These are phyloP conservation scores for Fusarium liriodendri DNA, from an alignment of 2,329 filamentous ascomycete species.

Conservation along the genomic window DNA sequence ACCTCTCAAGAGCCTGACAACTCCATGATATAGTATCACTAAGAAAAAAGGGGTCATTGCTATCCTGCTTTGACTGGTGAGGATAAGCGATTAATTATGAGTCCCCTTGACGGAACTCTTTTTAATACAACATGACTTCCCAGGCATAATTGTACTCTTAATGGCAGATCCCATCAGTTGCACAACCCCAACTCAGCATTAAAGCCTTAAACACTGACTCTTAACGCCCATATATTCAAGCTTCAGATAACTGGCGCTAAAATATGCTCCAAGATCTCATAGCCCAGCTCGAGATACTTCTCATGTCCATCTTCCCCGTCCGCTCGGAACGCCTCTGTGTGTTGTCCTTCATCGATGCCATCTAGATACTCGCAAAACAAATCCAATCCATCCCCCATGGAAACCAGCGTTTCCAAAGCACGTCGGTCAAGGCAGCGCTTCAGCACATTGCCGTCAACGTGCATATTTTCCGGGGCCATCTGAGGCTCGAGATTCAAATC, in stretches of 20 bases:
- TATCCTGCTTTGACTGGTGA: neutral
- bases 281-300: constrained; percentile 61
- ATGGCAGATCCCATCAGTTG: neutral
- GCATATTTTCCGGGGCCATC: constrained; percentile 62
- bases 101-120: neutral
- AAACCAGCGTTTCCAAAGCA: constrained; percentile 57
- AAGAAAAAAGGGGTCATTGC: neutral
- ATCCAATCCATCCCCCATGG: constrained; percentile 45
- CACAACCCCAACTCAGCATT: neutral
- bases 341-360: constrained; percentile 58
- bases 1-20: neutral
- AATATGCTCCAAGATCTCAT: constrained; percentile 65
- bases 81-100: neutral
- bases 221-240: neutral
- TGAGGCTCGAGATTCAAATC: constrained; percentile 48
- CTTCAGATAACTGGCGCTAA: constrained; percentile 61
- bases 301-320: constrained; percentile 33
- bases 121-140: neutral
- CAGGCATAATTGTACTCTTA: neutral
- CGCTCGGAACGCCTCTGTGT: constrained; percentile 50
- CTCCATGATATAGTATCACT: neutral
- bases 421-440: constrained; percentile 62
- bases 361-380: constrained; percentile 63
- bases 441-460: constrained; percentile 76
- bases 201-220: neutral